Base-by-base conservation (phyloP, 345 rosid genomes). In the Populus nigra region DNA sequence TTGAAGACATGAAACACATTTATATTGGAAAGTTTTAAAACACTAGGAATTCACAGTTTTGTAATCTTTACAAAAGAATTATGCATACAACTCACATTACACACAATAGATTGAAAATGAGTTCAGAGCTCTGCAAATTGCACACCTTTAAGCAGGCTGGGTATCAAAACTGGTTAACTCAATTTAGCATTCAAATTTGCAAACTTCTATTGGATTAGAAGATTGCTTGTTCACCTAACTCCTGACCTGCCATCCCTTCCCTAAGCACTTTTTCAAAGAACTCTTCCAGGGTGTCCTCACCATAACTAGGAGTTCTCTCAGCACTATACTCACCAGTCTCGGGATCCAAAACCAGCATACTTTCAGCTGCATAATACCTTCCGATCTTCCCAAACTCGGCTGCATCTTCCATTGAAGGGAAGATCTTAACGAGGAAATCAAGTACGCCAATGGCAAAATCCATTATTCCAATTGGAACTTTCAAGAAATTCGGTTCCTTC, bases 321-420 rank as follows among this genome's bases (percentile, higher is more conserved):
- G 91, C 91, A 69, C 89, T 90, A 71, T 93, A 95, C 45, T 91
- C 91, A 27, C 99, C 96, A 0, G 94, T 93, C 79, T 89, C 94
- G 0, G 92, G 90, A 85, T 95, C 98, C 84, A 90, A 83, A 77
- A 93, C 11, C 88, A 95, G 75, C 97, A 93, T 93, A 82, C 99
- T 95, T 86, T 95, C 99, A 2, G 92, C 98, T 4, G 99, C 98
- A 69, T 95, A 95, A 57, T 93, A 95, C 87, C 97, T 90, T 61
- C 97, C 98, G 2, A 95, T 95, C 83, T 93, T 95, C 72, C 99
- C 99, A 79, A 86, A 95, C 90, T 95, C 99, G 0, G 98, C 99
- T 8, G 97, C 96, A 41, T 95, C 99, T 84, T 88, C 96, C 88
- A 93, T 73, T 0, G 87, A 61, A 65, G 98, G 99, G 79, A 95